These are phyloP conservation scores for Pseudoscleropodium purum DNA, from an alignment of 225 moss, liverwort and hornwort genomes.

Conservation along the genomic window DNA sequence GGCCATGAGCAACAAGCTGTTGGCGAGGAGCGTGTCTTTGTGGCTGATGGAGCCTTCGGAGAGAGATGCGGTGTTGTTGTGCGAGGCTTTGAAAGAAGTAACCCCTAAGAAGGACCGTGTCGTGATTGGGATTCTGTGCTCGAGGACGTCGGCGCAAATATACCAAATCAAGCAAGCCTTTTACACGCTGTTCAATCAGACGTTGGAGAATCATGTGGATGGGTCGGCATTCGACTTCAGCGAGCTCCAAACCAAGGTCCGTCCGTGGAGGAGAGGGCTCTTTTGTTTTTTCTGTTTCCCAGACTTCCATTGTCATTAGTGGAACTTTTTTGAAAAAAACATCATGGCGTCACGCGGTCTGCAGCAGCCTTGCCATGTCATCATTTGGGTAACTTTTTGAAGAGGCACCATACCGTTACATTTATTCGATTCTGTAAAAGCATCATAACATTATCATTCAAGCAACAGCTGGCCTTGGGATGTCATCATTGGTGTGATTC, in stretches of 20 bases:
- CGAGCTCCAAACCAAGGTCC: constrained; percentile 15
- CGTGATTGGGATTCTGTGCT: constrained; percentile 16
- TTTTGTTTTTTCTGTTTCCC: not conserved
- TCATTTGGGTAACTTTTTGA: not conserved
- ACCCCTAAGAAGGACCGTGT: constrained; percentile 10
- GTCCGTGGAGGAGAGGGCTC: not conserved
- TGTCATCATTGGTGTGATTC: not conserved
- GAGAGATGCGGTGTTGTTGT: constrained; percentile 29
- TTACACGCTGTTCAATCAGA: constrained; percentile 30
- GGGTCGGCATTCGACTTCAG: not conserved
- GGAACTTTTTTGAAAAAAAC: not conserved
- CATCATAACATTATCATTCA: not conserved
- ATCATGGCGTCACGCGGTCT: not conserved
- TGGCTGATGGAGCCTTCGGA: constrained; percentile 41
- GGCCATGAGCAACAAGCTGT: constrained; percentile 3
- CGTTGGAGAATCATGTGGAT: constrained; percentile 32
- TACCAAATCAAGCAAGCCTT: constrained; percentile 44
- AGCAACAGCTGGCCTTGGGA: not conserved
- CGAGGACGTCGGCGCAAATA: constrained; percentile 9
- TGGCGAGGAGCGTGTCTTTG: constrained; percentile 16
- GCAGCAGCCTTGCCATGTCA: not conserved
- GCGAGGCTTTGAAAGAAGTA: constrained; percentile 5
- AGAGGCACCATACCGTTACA: not conserved
- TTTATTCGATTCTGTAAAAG: not conserved
- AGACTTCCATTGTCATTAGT: not conserved